Conservation (phyloP, 2,329 filamentous ascomycete species). For the Albophoma yamanashiensis region DNA sequence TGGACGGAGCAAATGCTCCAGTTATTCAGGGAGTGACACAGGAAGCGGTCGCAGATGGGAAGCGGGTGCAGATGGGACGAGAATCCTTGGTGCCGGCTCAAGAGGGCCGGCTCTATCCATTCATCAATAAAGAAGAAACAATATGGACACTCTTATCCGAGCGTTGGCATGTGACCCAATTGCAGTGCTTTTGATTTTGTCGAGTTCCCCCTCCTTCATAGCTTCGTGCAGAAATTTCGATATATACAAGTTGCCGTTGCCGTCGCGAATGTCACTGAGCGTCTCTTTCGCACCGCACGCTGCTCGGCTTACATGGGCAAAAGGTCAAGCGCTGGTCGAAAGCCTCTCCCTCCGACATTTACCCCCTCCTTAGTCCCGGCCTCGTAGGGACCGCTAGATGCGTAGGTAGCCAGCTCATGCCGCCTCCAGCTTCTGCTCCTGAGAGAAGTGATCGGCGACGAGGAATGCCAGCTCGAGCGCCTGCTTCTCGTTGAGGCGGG, state of each 20-base stretch:
- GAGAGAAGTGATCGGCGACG: slow-evolving; percentile 68
- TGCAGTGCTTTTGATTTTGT: background rate
- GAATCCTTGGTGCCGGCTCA: background rate
- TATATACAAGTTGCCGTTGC: background rate
- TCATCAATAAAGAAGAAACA: too few relatives aligned
- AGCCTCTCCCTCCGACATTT: background rate
- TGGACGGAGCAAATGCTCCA: background rate
- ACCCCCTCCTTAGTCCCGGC: too few relatives aligned
- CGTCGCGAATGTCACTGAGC: background rate
- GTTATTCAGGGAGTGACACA: background rate
- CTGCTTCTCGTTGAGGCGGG: slow-evolving; percentile 93
- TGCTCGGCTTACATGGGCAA: background rate
- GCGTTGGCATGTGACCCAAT: background rate
- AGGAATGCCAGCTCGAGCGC: slow-evolving; percentile 90
- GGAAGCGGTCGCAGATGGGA: too few relatives aligned
- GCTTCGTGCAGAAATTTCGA: background rate
- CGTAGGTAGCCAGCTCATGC: background rate
- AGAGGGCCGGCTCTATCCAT: background rate
- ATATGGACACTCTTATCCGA: background rate
- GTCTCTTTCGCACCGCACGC: too few relatives aligned
- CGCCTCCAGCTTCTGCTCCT: slow-evolving; percentile 16
- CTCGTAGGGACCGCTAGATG: too few relatives aligned
- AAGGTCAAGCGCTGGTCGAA: background rate
- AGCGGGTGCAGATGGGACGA: background rate
- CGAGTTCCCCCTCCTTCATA: background rate